Percentiles rank a stretch among this genome's conserved stretches.
phyloP scores from a whole-genome alignment of 140 eudicot species.

The Anethum foeniculum region DNA sequence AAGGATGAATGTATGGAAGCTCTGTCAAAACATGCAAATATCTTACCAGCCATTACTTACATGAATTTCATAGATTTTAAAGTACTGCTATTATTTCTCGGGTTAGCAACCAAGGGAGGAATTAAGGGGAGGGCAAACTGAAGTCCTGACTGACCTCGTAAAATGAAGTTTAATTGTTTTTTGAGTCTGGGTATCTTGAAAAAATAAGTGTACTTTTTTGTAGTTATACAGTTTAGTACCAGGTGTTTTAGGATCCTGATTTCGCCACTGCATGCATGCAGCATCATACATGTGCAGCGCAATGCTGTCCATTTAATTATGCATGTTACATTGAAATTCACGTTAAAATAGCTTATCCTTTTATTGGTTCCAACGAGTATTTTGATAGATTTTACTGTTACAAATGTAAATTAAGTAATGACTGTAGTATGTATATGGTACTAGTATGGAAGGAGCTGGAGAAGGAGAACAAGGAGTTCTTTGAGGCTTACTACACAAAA shows the following conservation, averaged over 20 bases:
- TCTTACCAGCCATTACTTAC: constrained; percentile 34
- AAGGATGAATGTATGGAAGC: constrained; percentile 46
- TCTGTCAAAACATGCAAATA: constrained; percentile 42
- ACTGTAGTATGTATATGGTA: not conserved
- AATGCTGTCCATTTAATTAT: no score
- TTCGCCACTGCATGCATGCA: no score
- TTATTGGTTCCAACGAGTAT: not conserved
- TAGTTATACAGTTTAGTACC: no score
- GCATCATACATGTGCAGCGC: no score
- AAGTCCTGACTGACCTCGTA: no score
- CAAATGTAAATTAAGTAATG: not conserved
- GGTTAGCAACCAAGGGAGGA: not conserved
- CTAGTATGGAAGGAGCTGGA: constrained; percentile 92
- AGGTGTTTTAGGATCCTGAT: no score
- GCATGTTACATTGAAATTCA: not conserved
- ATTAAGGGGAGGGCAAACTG: no score
- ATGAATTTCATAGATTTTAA: not conserved
- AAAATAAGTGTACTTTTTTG: no score
- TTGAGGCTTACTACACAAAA: constrained; percentile 48
- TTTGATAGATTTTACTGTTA: not conserved
- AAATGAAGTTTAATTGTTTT: no score
- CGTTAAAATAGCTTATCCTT: not conserved
- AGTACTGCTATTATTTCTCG: not conserved
- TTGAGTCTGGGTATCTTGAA: no score
- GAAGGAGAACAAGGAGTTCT: constrained; percentile 77